phyloP scores from a whole-genome alignment of 2,329 filamentous ascomycete genomes.

The Fusarium odoratissimum region DNA sequence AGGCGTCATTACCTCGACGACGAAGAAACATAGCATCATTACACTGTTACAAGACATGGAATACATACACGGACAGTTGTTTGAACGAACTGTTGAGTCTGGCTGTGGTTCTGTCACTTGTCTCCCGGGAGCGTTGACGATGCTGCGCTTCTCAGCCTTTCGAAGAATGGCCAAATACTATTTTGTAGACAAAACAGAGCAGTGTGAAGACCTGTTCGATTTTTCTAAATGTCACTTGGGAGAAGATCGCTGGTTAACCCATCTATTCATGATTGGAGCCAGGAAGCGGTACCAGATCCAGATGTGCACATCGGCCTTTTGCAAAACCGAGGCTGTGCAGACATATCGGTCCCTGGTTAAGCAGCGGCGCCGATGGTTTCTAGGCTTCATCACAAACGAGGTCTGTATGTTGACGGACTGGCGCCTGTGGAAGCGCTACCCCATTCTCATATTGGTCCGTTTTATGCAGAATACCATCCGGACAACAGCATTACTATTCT shows the following conservation, averaged over 20 bases:
- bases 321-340: conserved; percentile 97
- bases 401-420: conserved; percentile 97
- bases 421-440: conserved; percentile 91
- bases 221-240: conserved; percentile 96
- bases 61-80: conserved; percentile 96
- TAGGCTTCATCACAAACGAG: conserved; percentile 98
- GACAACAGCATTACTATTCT: conserved; percentile 92
- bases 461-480: conserved; percentile 98
- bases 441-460: conserved; percentile 84
- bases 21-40: conserved; percentile 86
- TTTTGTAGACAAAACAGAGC: conserved; percentile 95
- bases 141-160: conserved; percentile 95
- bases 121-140: conserved; percentile 92
- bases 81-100: conserved; percentile 95
- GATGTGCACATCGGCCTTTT: conserved; percentile 97
- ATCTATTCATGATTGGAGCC: conserved; percentile 98
- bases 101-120: conserved; percentile 95
- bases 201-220: conserved; percentile 95
- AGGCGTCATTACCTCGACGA: conserved; percentile 95
- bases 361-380: conserved; percentile 94
- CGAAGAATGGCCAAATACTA: conserved; percentile 98
- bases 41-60: conserved; percentile 98
- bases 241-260: conserved; percentile 96
- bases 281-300: conserved; percentile 95
- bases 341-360: conserved; percentile 87